Evolutionary conservation across 495 filamentous ascomycete genomes (phyloP).

Genomic region (Aspergillus coremiiformis): DNA sequence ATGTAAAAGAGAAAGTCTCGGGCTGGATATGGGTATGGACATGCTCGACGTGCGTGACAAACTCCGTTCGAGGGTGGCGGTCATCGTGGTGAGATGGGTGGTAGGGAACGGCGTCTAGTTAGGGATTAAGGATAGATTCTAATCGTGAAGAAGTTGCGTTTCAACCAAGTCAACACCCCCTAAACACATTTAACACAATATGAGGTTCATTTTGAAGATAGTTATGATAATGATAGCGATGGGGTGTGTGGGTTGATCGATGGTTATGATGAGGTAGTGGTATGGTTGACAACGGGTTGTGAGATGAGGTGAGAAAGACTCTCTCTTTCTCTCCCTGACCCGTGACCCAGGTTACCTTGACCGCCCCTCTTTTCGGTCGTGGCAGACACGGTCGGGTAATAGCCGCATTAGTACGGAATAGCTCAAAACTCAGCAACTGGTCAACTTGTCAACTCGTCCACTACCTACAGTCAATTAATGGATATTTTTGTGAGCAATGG

Average conservation of each 20-base stretch:
- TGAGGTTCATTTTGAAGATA: constrained; percentile 18
- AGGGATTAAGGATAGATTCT: constrained; percentile 1
- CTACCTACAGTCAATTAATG: no score
- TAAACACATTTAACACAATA: constrained; percentile 1
- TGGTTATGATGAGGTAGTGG: background rate
- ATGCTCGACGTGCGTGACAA: constrained; percentile 34
- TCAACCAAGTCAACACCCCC: background rate
- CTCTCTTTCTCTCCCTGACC: background rate
- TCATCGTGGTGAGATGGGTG: constrained; percentile 23
- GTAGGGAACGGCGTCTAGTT: background rate
- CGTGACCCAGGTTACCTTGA: background rate
- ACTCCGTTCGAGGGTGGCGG: constrained; percentile 35
- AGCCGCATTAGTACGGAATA: no score
- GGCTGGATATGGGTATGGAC: constrained; percentile 35
- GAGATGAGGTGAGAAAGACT: constrained; percentile 6
- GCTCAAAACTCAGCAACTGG: background rate
- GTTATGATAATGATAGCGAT: background rate
- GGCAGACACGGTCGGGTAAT: no score
- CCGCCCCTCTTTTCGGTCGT: background rate
- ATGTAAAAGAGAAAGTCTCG: constrained; percentile 28
- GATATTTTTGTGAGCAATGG: no score
- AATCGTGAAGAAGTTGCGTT: background rate
- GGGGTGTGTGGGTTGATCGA: background rate
- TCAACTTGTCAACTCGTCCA: no score
- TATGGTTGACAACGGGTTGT: background rate